These are phyloP conservation scores for Teratosphaeria nubilosa DNA, from an alignment of 2,329 filamentous ascomycete genomes.

Conservation along the genomic window DNA sequence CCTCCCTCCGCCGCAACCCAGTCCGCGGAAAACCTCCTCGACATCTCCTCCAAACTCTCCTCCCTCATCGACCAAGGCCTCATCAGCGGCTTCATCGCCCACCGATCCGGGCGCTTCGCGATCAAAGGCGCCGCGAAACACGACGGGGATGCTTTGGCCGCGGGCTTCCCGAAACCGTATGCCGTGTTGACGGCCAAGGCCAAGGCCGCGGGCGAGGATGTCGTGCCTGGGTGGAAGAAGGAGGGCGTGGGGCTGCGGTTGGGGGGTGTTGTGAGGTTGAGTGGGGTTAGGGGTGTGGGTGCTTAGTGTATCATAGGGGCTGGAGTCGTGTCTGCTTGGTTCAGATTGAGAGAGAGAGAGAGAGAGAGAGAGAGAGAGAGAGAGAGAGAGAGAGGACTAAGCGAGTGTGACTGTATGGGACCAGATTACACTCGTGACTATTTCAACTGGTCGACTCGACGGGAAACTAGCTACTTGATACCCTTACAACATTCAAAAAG, in stretches of 20 bases:
- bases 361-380: too few species aligned
- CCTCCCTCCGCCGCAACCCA: background rate
- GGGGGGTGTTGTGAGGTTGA: slow-evolving; percentile 49
- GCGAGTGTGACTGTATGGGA: too few species aligned
- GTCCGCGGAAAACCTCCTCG: slow-evolving; percentile 1
- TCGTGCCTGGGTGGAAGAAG: slow-evolving; percentile 68
- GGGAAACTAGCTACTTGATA: too few species aligned
- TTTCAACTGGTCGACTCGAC: too few species aligned
- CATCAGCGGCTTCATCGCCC: slow-evolving; percentile 74
- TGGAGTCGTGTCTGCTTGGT: too few species aligned
- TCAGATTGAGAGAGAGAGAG: too few species aligned
- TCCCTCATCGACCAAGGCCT: slow-evolving; percentile 71
- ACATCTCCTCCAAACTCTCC: slow-evolving; percentile 59
- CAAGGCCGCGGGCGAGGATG: slow-evolving; percentile 44
- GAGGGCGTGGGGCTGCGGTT: slow-evolving; percentile 23
- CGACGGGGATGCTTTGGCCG: slow-evolving; percentile 47
- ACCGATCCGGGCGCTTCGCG: slow-evolving; percentile 66
- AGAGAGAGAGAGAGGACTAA: too few species aligned
- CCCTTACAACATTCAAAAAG: too few species aligned
- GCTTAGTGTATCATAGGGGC: too few species aligned
- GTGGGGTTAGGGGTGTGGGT: slow-evolving; percentile 34
- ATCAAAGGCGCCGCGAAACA: slow-evolving; percentile 60
- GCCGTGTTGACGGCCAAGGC: slow-evolving; percentile 54
- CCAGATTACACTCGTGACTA: too few species aligned
- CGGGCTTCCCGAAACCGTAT: slow-evolving; percentile 69